Evolutionary conservation across 1,284 basidiomycete species (phyloP), one percentile per base, ranked within the genome.

Genomic region (Leccinum griseonigrum): DNA sequence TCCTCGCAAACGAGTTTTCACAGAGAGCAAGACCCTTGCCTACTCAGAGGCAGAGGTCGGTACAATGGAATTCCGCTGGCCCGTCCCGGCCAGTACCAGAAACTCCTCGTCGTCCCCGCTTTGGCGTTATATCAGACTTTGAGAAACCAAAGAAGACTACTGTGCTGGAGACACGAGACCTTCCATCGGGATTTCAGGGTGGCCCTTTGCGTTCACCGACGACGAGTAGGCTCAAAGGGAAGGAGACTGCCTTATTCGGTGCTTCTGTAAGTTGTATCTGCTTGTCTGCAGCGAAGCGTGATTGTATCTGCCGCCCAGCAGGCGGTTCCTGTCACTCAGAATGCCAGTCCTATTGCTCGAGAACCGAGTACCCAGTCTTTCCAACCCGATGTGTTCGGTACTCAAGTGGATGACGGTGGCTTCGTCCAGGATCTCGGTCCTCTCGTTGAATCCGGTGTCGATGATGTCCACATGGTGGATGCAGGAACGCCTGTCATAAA

Each of bases 41-140:
- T 18, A 71, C 76, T 26, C 79, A 82, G 63, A 79, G 79, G 61
- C 78, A 76, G 40, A 69, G 68, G 38, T 79, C 78, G 71, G 76
- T 69, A 52, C 69, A 67, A 14, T 70, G 67, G 57, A 18, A 38
- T 48, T 63, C 56, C 0, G 66, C 66, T 43, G 74, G 74, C 5
- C 73, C 74, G 3, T 77, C 70, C 58, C 69, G 65, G 14, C 50
- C 68, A 57, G 51, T 63, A 13, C 70, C 75, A 29, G 75, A 78
- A 62, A 81, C 78, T 0, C 80, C 81, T 32, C 70, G 76, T 32
- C 75, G 75, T 31, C 69, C 72, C 18, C 75, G 75, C 28, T 68
- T 69, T 70, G 76, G 66, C 59, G 64, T 64, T 54, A 68, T 67
- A 59, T 65, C 68, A 46, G 68, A 67, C 14, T 57, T 63, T 2